phyloP scores from a whole-genome alignment of 2,329 filamentous ascomycete species.

The Pochonia chlamydosporia region DNA sequence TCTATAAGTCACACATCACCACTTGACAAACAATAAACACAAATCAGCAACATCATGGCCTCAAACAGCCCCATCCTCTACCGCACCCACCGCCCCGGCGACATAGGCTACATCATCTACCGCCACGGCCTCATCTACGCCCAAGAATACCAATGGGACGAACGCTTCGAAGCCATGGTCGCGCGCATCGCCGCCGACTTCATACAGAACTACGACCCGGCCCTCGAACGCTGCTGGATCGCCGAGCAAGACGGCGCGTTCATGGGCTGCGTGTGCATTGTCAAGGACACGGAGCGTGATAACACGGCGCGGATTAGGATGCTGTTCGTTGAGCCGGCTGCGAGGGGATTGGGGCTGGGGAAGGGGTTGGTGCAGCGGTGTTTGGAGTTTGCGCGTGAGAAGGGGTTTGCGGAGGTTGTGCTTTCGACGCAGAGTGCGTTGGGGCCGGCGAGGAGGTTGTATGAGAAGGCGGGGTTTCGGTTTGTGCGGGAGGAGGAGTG shows the following conservation, averaged over 20 bases:
- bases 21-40: no score
- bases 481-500: conserved; percentile 2
- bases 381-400: conserved; percentile 14
- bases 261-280: conserved; percentile 18
- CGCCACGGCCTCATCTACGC: conserved; percentile 18
- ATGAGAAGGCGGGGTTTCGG: conserved; percentile 15
- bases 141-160: conserved; percentile 14
- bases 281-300: conserved; percentile 10
- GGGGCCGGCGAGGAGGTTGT: conserved; percentile 13
- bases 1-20: no score
- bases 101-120: conserved; percentile 18
- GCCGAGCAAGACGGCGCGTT: conserved; percentile 18
- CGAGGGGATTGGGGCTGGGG: conserved; percentile 15
- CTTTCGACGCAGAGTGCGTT: conserved; percentile 16
- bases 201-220: conserved; percentile 15
- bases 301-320: conserved; percentile 17
- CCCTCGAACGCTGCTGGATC: conserved; percentile 21
- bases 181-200: conserved; percentile 19
- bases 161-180: conserved; percentile 16
- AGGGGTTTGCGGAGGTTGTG: conserved; percentile 11
- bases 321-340: conserved; percentile 16
- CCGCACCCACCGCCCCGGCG: conserved; percentile 14
- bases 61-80: conserved; percentile 1
- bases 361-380: conserved; percentile 11
- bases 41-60: not conserved